A percentile compares a stretch with the other conserved stretches of the same genome.
Conservation (phyloP, 2,329 filamentous ascomycete species). For the Ramularia collo-cygni region DNA sequence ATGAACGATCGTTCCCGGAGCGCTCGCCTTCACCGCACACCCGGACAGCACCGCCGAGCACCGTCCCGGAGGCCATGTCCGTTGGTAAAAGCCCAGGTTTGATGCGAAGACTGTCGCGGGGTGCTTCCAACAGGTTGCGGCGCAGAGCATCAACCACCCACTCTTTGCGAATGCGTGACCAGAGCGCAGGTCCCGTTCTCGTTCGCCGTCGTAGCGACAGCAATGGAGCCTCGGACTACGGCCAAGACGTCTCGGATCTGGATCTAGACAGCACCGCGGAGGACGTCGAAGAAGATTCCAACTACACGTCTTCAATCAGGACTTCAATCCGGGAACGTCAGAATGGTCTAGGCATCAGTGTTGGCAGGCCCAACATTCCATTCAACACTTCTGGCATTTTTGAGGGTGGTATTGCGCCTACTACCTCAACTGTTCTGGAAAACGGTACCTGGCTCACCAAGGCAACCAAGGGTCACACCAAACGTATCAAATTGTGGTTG, state of each 20-base stretch:
- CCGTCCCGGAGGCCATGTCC: conserved; percentile 56
- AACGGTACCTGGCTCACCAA: conserved; percentile 74
- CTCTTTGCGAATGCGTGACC: conserved; percentile 66
- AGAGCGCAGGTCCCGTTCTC: conserved; percentile 82
- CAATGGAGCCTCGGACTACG: conserved; percentile 56
- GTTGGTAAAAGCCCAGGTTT: conserved; percentile 54
- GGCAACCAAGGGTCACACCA: conserved; percentile 74
- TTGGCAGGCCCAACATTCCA: conserved; percentile 26
- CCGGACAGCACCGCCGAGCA: conserved; percentile 38
- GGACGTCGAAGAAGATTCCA: conserved; percentile 31
- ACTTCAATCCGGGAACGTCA: conserved; percentile 23
- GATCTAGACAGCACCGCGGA: conserved; percentile 51
- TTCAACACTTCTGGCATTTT: conserved; percentile 28
- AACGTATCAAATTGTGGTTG: conserved; percentile 67
- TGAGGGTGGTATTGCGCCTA: conserved; percentile 53
- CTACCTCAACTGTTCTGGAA: conserved; percentile 69
- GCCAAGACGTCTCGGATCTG: conserved; percentile 43
- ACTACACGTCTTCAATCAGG: conserved; percentile 11
- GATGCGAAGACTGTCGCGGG: conserved; percentile 78
- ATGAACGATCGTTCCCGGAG: conserved; percentile 34
- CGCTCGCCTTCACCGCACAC: conserved; percentile 48
- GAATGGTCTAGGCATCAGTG: conserved; percentile 38
- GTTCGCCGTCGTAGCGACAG: conserved; percentile 85
- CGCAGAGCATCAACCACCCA: conserved; percentile 73
- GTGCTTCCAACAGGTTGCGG: conserved; percentile 63